These are phyloP conservation scores for Aspergillus brasiliensis DNA, from an alignment of 2,329 filamentous ascomycete species.

Conservation along the genomic window DNA sequence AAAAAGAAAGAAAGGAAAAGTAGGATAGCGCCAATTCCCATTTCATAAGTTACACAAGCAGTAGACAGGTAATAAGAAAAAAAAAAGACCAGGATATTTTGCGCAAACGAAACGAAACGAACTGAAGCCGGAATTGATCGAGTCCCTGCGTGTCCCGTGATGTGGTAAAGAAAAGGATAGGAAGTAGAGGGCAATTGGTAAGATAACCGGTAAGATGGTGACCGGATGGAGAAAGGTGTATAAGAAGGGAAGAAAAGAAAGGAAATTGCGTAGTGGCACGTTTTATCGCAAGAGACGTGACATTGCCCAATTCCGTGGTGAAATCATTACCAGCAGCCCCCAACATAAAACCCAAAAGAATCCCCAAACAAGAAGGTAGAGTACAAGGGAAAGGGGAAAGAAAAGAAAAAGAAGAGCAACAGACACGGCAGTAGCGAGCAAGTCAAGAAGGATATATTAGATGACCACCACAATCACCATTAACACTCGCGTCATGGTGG, in stretches of 20 bases:
- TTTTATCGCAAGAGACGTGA: not conserved
- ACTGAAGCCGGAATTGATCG: not conserved
- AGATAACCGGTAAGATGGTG: no score
- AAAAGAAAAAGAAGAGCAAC: no score
- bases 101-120: not conserved
- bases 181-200: no score
- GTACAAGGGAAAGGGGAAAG: not conserved
- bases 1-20: not conserved
- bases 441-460: not conserved
- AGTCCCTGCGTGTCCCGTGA: not conserved
- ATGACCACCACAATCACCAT: no score
- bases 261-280: not conserved
- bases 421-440: no score
- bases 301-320: not conserved
- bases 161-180: not conserved
- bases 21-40: slow-evolving; percentile 1
- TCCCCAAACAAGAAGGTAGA: not conserved
- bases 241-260: not conserved
- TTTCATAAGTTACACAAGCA: not conserved
- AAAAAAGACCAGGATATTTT: slow-evolving; percentile 2
- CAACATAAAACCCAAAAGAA: not conserved
- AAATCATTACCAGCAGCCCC: not conserved
- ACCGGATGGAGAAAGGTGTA: not conserved
- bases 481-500: slow-evolving; percentile 4
- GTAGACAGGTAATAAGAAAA: not conserved